Evolutionary conservation across 1,139 yeast genomes (phyloP), one percentile per base, ranked within the genome.

Genomic region (Hemisphaericaspora xylanilytica): DNA sequence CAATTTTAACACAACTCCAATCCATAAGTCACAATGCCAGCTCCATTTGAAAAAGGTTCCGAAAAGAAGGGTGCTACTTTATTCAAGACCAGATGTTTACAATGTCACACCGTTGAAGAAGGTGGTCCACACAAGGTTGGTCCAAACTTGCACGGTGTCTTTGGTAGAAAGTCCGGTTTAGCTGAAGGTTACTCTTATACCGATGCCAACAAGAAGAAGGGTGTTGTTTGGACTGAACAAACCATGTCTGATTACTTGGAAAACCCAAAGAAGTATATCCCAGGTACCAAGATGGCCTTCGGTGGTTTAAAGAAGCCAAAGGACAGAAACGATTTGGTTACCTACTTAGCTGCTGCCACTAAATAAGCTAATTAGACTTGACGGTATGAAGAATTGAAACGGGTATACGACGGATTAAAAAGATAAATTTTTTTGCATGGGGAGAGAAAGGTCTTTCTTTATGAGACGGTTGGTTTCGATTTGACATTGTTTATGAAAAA

Each of bases 221-320:
- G 90, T 63, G 95, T 90, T 51, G 59, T 43, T 47, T 92, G 98
- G 98, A 56, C 63, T 53, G 94, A 82, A 64, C 92, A 89, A 66
- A 80, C 89, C 69, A 80, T 92, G 85, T 79, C 84, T 58, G 96
- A 86, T 69, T 92, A 92, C 83, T 83, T 92, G 72, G 95, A 85
- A 75, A 94, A 92, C 87, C 98, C 98, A 77, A 92, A 92, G 95
- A 92, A 92, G 79, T 92, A 89, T 78, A 89, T 92, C 58, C 98
- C 98, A 64, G 98, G 98, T 73, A 92, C 97, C 77, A 92, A 92
- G 85, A 92, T 92, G 98, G 98, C 98, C 53, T 92, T 92, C 62
- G 98, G 97, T 76, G 98, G 98, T 75, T 83, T 92, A 73, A 92
- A 92, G 92, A 92, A 92, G 82, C 82, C 90, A 54, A 92, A 89